Base-by-base conservation (phyloP, 139 green algal genomes). In the Chlorella sp. region DNA sequence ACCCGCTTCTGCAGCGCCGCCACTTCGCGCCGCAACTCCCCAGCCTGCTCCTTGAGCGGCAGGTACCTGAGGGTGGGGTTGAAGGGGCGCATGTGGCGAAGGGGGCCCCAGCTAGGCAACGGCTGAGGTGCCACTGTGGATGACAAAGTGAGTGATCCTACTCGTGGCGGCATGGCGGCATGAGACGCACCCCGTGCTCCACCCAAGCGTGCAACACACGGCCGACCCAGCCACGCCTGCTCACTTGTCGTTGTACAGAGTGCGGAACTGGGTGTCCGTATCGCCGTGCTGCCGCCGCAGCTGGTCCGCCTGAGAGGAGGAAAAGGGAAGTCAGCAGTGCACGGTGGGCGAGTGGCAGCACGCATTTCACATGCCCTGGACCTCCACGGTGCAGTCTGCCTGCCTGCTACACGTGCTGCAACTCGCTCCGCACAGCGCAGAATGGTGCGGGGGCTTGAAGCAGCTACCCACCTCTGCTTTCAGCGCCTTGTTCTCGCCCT, bases 161-260 rank as follows among this genome's bases (percentile, higher is more conserved):
- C n/a, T n/a, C n/a, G n/a, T n/a, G n/a, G n/a, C n/a, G n/a, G n/a
- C n/a, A n/a, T n/a, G n/a, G n/a, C n/a, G n/a, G n/a, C n/a, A n/a
- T n/a, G n/a, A n/a, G n/a, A n/a, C n/a, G n/a, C n/a, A n/a, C n/a
- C n/a, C 26, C 22, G 22, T 65, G 9, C 56, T 65, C 56, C 56
- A 20, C 30, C 56, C 56, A 20, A 40, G 20, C 64, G 65, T 5
- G 11, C 8, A 26, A 8, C 65, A 43, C 22, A 73, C 7, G 11
- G 16, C 11, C 14, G 44, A 11, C n/a, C 22, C 9, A 8, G 8
- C 40, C 28, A 30, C 73, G 9, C 1, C 9, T 36, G 3, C 73
- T 46, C 76, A 82, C 72, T 89, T 89, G 34, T 83, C 73, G 51
- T 64, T 65, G 72, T 87, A 89, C n/a, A 89, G 77, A 22, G 20